These are phyloP conservation scores for Solanum chacoense DNA, from an alignment of 305 asterid genomes.

Conservation along the genomic window DNA sequence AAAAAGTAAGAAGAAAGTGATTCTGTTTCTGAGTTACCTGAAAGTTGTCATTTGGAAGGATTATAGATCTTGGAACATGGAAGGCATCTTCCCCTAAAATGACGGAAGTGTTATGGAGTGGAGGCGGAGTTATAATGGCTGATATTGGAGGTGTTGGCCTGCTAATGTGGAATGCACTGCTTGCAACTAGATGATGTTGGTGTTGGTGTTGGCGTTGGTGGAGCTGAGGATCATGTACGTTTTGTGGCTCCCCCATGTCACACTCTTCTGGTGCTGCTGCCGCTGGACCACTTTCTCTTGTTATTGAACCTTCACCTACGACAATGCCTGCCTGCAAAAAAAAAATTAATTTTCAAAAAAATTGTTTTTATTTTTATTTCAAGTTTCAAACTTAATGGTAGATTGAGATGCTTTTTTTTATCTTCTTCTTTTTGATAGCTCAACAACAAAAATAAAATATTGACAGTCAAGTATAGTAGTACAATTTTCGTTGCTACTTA, in stretches of 20 bases:
- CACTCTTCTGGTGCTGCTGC: conserved; percentile 28
- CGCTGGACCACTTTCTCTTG: conserved; percentile 31
- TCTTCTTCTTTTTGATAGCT: not conserved
- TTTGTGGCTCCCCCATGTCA: conserved; percentile 40
- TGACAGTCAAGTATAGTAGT: not conserved
- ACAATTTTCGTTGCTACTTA: conserved; percentile 39
- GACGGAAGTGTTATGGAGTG: conserved; percentile 54
- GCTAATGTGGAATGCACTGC: conserved; percentile 62
- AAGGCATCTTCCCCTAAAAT: conserved; percentile 62
- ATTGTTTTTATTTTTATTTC: not conserved
- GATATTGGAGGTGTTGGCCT: conserved; percentile 76
- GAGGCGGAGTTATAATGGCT: conserved; percentile 63
- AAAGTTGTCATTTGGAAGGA: conserved; percentile 50
- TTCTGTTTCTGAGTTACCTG: conserved; percentile 33
- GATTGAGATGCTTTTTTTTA: not conserved
- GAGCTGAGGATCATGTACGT: conserved; percentile 29
- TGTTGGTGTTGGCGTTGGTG: conserved; percentile 11
- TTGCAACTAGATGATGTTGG: conserved; percentile 30
- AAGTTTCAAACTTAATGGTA: not conserved
- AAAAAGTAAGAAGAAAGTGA: not conserved
- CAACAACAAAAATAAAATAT: not conserved
- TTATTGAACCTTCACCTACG: conserved; percentile 45
- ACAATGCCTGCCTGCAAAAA: conserved; percentile 50
- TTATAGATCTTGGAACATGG: conserved; percentile 49
- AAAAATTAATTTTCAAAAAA: not conserved